phyloP scores from a whole-genome alignment of 176 grass and related monocot species.

The Oryza glaberrima region DNA sequence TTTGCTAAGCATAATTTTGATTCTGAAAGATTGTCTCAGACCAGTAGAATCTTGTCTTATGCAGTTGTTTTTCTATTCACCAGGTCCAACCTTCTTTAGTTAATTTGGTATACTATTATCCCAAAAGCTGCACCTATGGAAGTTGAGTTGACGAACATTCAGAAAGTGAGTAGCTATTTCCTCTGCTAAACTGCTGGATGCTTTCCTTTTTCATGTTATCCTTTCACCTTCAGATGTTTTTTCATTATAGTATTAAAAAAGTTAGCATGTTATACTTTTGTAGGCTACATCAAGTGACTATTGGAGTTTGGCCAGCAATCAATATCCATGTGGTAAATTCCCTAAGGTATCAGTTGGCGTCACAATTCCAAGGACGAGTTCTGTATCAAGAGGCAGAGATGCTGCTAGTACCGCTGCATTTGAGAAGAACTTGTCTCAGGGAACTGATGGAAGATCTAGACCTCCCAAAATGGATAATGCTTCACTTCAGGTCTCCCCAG shows the following conservation, averaged over 20 bases:
- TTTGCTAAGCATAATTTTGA: conserved; percentile 33
- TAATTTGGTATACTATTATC: conserved; percentile 41
- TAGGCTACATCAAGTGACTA: conserved; percentile 58
- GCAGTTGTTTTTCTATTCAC: conserved; percentile 30
- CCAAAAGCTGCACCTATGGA: conserved; percentile 54
- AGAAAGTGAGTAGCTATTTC: conserved; percentile 57
- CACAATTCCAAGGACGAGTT: conserved; percentile 48
- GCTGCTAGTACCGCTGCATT: conserved; percentile 29
- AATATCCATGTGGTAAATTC: conserved; percentile 68
- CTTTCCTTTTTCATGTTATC: conserved; percentile 16
- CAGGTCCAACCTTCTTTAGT: conserved; percentile 31
- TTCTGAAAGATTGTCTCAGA: conserved; percentile 25
- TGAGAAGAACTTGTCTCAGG: conserved; percentile 51
- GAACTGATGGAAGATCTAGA: conserved; percentile 47
- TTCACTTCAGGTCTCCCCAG: conserved; percentile 41
- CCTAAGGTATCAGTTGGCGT: conserved; percentile 87
- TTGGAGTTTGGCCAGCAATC: conserved; percentile 66
- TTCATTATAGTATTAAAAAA: conserved; percentile 25
- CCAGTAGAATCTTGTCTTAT: conserved; percentile 22
- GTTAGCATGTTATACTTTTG: conserved; percentile 32
- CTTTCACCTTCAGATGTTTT: conserved; percentile 29
- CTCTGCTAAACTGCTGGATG: conserved; percentile 32
- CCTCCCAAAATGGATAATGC: conserved; percentile 39
- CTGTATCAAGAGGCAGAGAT: conserved; percentile 41
- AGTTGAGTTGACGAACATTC: conserved; percentile 49